Evolutionary conservation across 2,329 filamentous ascomycete species (phyloP).

Genomic region (Fusarium dlaminii): DNA sequence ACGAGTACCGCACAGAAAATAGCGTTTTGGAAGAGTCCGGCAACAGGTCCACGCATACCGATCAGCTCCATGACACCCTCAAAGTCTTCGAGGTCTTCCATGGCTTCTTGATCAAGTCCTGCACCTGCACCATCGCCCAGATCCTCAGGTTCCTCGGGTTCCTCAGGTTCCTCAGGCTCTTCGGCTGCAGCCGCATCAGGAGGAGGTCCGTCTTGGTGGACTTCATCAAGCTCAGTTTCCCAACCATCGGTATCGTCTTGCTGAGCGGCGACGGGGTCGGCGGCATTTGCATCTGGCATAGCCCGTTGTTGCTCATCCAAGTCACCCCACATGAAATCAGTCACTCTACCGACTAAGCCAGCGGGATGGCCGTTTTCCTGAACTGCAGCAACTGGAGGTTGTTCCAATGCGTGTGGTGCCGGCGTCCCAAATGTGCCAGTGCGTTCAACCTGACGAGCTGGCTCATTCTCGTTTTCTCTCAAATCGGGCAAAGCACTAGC

Average conservation of each 20-base stretch:
- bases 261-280: constrained; percentile 53
- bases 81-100: constrained; percentile 91
- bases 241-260: constrained; percentile 46
- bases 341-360: constrained; percentile 50
- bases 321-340: constrained; percentile 71
- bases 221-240: constrained; percentile 51
- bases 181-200: constrained; percentile 30
- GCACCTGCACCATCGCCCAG: constrained; percentile 72
- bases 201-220: constrained; percentile 47
- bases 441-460: constrained; percentile 1
- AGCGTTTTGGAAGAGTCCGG: constrained; percentile 91
- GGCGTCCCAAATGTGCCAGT: background rate
- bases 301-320: constrained; percentile 51
- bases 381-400: constrained; percentile 15
- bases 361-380: constrained; percentile 22
- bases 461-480: background rate
- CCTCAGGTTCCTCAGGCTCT: constrained; percentile 39
- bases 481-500: background rate
- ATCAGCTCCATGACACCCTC: constrained; percentile 96
- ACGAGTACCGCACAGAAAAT: constrained; percentile 94
- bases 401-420: constrained; percentile 4
- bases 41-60: constrained; percentile 92
- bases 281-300: constrained; percentile 51
- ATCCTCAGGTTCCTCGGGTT: constrained; percentile 54
- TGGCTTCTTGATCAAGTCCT: constrained; percentile 77